Conservation (phyloP, 2,329 filamentous ascomycete genomes). For the Claviceps pazoutovae region DNA sequence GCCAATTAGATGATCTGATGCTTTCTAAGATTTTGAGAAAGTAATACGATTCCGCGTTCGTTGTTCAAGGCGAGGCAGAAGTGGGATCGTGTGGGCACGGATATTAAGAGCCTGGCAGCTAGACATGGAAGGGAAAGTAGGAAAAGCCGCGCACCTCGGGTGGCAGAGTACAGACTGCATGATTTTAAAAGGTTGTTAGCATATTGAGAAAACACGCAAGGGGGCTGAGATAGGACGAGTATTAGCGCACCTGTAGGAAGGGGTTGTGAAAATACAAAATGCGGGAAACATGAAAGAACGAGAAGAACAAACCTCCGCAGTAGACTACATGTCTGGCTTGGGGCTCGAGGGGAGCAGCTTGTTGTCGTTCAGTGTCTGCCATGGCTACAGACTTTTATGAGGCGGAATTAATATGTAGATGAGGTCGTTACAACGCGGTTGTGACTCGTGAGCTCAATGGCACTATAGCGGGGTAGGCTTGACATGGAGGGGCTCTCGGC, state of each 20-base stretch:
- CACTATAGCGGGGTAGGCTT: neutral
- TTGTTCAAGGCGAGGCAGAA: neutral
- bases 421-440: neutral
- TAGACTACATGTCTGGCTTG: slow-evolving; percentile 40
- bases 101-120: neutral
- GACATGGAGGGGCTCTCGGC: neutral
- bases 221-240: neutral
- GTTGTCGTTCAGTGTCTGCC: slow-evolving; percentile 38
- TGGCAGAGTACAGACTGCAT: slow-evolving; percentile 47
- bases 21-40: neutral
- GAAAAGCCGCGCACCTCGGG: slow-evolving; percentile 39
- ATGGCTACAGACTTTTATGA: slow-evolving; percentile 23
- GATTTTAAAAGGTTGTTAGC: neutral
- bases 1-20: neutral
- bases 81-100: neutral
- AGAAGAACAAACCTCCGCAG: slow-evolving; percentile 39
- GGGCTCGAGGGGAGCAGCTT: slow-evolving; percentile 30
- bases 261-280: neutral
- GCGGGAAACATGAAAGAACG: neutral
- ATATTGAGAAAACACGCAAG: neutral
- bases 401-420: neutral
- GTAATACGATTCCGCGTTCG: neutral
- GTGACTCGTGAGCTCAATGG: slow-evolving; percentile 4
- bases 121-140: neutral
- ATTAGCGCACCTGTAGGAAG: neutral